Conservation (phyloP, 2,329 filamentous ascomycete genomes). For the Gliomastix tumulicola region DNA sequence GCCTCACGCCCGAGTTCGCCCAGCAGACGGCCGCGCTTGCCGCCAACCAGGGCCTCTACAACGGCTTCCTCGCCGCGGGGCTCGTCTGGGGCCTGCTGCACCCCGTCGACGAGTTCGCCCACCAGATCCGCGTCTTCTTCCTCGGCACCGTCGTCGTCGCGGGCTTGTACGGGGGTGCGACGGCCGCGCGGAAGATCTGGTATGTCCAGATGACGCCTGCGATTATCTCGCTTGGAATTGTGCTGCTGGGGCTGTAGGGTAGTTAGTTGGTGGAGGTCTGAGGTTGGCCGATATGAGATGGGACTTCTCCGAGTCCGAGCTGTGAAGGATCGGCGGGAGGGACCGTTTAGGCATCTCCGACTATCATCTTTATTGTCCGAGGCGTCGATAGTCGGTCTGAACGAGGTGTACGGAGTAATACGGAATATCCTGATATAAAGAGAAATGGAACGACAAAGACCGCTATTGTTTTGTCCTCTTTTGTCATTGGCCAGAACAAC, state of each 20-base stretch:
- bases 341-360: no score
- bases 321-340: no score
- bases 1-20: slow-evolving; percentile 35
- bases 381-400: no score
- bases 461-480: no score
- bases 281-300: no score
- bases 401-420: no score
- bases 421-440: no score
- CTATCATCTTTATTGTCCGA: no score
- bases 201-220: slow-evolving; percentile 25
- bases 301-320: no score
- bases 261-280: slow-evolving; percentile 4
- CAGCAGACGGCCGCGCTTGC: slow-evolving; percentile 34
- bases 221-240: slow-evolving; percentile 16
- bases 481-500: no score
- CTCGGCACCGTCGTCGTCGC: slow-evolving; percentile 35
- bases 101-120: slow-evolving; percentile 29
- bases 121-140: slow-evolving; percentile 40
- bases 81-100: slow-evolving; percentile 39
- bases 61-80: slow-evolving; percentile 43
- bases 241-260: slow-evolving; percentile 14
- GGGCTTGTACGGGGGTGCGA: slow-evolving; percentile 35
- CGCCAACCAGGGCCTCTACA: slow-evolving; percentile 46
- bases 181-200: slow-evolving; percentile 31
- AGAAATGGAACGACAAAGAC: no score